A percentile compares a stretch with the other conserved stretches of the same genome.
phyloP scores from a whole-genome alignment of 2,329 filamentous ascomycete species.

The Fusarium cyanostomum region DNA sequence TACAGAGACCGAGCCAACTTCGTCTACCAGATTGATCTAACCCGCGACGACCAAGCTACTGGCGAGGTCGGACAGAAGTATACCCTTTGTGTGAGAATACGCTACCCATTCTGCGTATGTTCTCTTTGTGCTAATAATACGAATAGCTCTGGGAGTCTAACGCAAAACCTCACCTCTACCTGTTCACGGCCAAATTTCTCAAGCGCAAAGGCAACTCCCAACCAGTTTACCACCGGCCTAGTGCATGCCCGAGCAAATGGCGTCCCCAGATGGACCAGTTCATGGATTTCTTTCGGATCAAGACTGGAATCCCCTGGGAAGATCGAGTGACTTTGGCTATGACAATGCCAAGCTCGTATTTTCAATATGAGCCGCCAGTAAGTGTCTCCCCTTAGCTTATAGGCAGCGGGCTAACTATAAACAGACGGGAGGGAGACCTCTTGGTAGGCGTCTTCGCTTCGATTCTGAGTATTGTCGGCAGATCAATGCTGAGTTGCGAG shows the following conservation, averaged over 20 bases:
- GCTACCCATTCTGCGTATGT: neutral
- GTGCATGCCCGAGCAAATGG: constrained; percentile 52
- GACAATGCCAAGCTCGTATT: constrained; percentile 46
- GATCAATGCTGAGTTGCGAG: constrained; percentile 46
- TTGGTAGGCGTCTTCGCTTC: constrained; percentile 49
- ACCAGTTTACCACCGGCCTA: constrained; percentile 52
- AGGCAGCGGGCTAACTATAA: neutral
- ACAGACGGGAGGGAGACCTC: constrained; percentile 51
- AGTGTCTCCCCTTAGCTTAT: constrained; percentile 30
- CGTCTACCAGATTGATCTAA: constrained; percentile 69
- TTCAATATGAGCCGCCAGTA: constrained; percentile 60
- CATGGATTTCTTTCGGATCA: constrained; percentile 64
- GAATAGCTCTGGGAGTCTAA: constrained; percentile 75
- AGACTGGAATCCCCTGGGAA: constrained; percentile 69
- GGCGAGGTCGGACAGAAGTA: constrained; percentile 67
- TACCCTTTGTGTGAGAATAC: constrained; percentile 67
- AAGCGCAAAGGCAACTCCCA: constrained; percentile 52
- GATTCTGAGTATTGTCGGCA: constrained; percentile 48
- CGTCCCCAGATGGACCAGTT: constrained; percentile 60
- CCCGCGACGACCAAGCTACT: constrained; percentile 57
- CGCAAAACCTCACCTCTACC: constrained; percentile 67
- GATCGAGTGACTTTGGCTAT: constrained; percentile 55
- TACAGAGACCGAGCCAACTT: constrained; percentile 72
- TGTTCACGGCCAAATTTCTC: constrained; percentile 63
- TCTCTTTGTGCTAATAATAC: neutral